These are phyloP conservation scores for Magnaporthiopsis incrustans DNA, from an alignment of 2,329 filamentous ascomycete species.

Conservation along the genomic window DNA sequence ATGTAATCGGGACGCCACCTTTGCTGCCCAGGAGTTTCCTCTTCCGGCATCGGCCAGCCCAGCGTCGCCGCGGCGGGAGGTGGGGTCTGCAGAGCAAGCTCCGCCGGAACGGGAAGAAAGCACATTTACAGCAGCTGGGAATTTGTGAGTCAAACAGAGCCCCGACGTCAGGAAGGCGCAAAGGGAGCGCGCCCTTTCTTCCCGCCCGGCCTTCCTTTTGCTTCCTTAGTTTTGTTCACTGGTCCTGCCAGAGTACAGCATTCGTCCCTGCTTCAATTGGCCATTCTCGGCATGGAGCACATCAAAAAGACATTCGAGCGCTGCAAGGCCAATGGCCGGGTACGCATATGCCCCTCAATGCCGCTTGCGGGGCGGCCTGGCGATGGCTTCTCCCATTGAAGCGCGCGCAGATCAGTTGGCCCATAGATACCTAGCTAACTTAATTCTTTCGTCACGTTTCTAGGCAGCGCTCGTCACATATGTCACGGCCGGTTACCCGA, in stretches of 20 bases:
- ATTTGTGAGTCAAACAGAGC: background rate
- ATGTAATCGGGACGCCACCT: too few species aligned
- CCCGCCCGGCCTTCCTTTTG: background rate
- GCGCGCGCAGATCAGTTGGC: conserved; percentile 10
- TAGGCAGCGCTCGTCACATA: conserved; percentile 87
- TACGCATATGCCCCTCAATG: conserved; percentile 27
- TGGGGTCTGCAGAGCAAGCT: background rate
- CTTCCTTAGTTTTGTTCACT: background rate
- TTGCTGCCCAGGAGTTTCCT: background rate
- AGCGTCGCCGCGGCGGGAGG: background rate
- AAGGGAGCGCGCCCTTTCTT: background rate
- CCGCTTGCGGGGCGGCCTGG: background rate
- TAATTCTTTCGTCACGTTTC: conserved; percentile 3
- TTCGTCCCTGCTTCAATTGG: conserved; percentile 8
- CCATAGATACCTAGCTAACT: conserved; percentile 15
- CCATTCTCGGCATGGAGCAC: conserved; percentile 36
- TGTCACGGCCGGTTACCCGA: conserved; percentile 90
- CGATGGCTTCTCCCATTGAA: background rate
- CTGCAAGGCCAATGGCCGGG: conserved; percentile 52
- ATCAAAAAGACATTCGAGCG: conserved; percentile 51
- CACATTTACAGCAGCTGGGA: background rate
- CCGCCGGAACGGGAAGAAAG: background rate
- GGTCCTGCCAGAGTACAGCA: background rate
- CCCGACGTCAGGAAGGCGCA: background rate
- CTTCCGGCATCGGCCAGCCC: background rate